Evolutionary conservation across 192 early-diverging fungal species (phyloP).

Genomic region (Coemansia sp.): DNA sequence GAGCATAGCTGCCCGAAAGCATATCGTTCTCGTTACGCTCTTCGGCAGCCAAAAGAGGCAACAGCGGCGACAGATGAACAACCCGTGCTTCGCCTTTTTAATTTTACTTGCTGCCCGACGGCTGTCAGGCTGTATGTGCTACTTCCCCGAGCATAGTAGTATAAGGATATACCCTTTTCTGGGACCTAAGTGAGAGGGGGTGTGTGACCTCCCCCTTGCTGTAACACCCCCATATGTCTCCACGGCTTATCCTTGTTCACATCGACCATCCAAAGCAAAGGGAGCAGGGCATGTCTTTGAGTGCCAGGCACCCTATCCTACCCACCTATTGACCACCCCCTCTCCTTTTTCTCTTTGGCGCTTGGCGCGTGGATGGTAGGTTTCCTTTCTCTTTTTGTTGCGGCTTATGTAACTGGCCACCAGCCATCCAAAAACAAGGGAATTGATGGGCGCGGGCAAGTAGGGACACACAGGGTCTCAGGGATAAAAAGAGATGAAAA

Average conservation of each 20-base stretch:
- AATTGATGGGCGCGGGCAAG: neutral
- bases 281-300: neutral
- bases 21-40: neutral
- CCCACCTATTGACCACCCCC: constrained; percentile 1
- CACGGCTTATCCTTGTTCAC: neutral
- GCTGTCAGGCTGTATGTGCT: neutral
- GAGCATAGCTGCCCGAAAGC: neutral
- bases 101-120: neutral
- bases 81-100: neutral
- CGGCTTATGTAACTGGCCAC: constrained; percentile 1
- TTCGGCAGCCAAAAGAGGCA: neutral
- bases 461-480: constrained; percentile 1
- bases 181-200: neutral
- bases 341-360: neutral
- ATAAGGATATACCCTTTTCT: neutral
- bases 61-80: neutral
- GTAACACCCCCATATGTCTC: neutral
- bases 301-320: neutral
- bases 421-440: neutral
- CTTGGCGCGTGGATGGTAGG: neutral
- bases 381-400: neutral
- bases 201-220: neutral
- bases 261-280: neutral
- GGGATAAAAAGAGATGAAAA: neutral
- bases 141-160: neutral